Percentiles rank a stretch among this genome's conserved stretches.
These are phyloP conservation scores for Cercospora janseana DNA, from an alignment of 2,329 filamentous ascomycete genomes.

Conservation along the genomic window DNA sequence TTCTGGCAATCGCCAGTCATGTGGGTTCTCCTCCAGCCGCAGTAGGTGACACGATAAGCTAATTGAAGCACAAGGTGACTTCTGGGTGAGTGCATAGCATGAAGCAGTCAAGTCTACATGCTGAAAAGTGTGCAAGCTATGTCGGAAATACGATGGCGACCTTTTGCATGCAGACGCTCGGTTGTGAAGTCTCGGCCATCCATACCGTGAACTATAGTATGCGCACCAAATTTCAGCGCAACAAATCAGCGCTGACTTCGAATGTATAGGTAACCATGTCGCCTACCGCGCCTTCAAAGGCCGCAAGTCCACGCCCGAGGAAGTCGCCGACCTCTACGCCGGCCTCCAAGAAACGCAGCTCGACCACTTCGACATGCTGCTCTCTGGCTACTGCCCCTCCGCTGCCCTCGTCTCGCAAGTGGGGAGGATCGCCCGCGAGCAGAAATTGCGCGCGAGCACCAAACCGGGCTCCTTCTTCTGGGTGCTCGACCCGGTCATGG, in stretches of 20 bases:
- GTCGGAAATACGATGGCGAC: slow-evolving; percentile 97
- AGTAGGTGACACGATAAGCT: slow-evolving; percentile 29
- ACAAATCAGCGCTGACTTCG: background rate
- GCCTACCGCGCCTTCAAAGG: slow-evolving; percentile 88
- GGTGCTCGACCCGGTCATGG: slow-evolving; percentile 98
- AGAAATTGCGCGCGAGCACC: slow-evolving; percentile 63
- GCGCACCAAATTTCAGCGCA: slow-evolving; percentile 36
- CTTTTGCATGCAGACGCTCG: slow-evolving; percentile 88
- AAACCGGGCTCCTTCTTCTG: slow-evolving; percentile 84
- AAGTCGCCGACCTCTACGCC: slow-evolving; percentile 80
- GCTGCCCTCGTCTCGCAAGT: slow-evolving; percentile 81
- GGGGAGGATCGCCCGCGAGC: slow-evolving; percentile 76
- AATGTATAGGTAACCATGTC: slow-evolving; percentile 77
- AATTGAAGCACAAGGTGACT: slow-evolving; percentile 56
- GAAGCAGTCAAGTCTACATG: slow-evolving; percentile 7
- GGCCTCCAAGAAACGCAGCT: slow-evolving; percentile 81
- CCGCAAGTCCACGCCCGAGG: slow-evolving; percentile 73
- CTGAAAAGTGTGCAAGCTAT: slow-evolving; percentile 61
- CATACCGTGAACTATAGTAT: slow-evolving; percentile 98
- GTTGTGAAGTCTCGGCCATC: slow-evolving; percentile 88
- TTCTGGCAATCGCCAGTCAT: slow-evolving; percentile 92
- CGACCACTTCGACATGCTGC: slow-evolving; percentile 87
- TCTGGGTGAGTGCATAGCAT: slow-evolving; percentile 60
- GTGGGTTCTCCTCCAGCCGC: slow-evolving; percentile 57
- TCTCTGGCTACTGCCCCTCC: slow-evolving; percentile 91